Base-by-base conservation (phyloP, 257 asterid genomes). In the Nemophila menziesii region DNA sequence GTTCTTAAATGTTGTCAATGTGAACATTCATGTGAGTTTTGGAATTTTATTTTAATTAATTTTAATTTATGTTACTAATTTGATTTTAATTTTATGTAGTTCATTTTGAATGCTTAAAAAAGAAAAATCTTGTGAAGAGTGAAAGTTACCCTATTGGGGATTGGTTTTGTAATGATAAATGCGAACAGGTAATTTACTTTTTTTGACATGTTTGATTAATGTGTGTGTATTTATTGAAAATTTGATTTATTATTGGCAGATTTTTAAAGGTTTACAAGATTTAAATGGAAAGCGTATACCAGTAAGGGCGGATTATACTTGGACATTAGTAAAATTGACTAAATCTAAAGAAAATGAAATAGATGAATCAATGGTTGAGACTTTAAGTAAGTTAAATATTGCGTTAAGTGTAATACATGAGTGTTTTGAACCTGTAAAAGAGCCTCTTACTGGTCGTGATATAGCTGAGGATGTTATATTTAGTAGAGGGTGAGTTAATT, bases 361-460 rank as follows among this genome's bases (percentile, higher is more conserved):
- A 11, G 68, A 56, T 26, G 92, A 72, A 50, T 29, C 37, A 52
- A 42, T 49, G 57, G 26, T 60, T 26, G 82, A 84, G 72, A 60
- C 26, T 57, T 73, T 61, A 64, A 68, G 78, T 75, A 75, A 77
- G 72, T 92, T 90, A 39, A 66, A 60, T 41, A 65, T 71, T 52
- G 96, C 99, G 61, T 79, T 90, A 21, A 17, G 57, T 44, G 93
- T 85, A 64, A 79, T 90, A 84, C 99, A 82, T 48, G 94, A 81
- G 60, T 79, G 93, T 57, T 90, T 90, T 49, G 80, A 90, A 52
- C 82, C 96, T 5, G 78, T 75, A 57, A 67, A 71, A 60, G 99
- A 85, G 66, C 75, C 65, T 49, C 65, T 68, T 51, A 79, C 86
- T 24, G 56, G 61, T 48, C 70, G 85, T 57, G 99, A 85, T 75